Evolutionary conservation across 2,329 filamentous ascomycete species (phyloP), one percentile per base, ranked within the genome.

Genomic region (Cladosporium sp.): DNA sequence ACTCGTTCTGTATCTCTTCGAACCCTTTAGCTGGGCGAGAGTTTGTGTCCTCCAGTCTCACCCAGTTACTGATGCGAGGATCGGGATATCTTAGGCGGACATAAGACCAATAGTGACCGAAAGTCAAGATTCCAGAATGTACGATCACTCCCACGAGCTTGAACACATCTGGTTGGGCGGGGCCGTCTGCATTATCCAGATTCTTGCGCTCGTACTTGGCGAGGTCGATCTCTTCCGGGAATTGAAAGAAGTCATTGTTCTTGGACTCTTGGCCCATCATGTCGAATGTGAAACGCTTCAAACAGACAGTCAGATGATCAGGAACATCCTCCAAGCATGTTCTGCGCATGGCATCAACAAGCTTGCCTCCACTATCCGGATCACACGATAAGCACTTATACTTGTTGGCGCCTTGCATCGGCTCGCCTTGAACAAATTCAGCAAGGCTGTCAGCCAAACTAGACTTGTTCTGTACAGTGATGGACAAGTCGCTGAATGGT

Each of bases 361-460:
- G 67, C 38, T 93, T 57, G 6, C 63, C 62, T 27, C 60, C 64
- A 25, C 53, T 56, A 86, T 56, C 53, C 9, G 82, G 81, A 54
- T 89, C 87, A 65, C 93, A 98, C 4, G 82, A 86, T 25, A 90
- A 91, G 70, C 93, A 98, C 57, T 94, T 95, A 74, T 97, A 98
- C 71, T 95, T 96, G 73, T 98, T 97, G 81, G 83, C 83, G 57
- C 94, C 93, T 74, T 95, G 89, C 86, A 98, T 91, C 30, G 93
- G 83, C 69, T 98, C 93, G 3, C 93, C 93, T 64, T 94, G 88
- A 11, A 97, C 90, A 65, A 95, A 97, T n/a, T 92, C 89, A 59
- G 90, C 83, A 12, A 98, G 75, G 62, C 93, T 97, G 57, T 96
- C 90, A 60, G 88, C 77, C 1, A 98, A 78, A 27, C 77, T 86